Evolutionary conservation across 2,329 filamentous ascomycete species (phyloP).

Genomic region (Emergomyces orientalis): DNA sequence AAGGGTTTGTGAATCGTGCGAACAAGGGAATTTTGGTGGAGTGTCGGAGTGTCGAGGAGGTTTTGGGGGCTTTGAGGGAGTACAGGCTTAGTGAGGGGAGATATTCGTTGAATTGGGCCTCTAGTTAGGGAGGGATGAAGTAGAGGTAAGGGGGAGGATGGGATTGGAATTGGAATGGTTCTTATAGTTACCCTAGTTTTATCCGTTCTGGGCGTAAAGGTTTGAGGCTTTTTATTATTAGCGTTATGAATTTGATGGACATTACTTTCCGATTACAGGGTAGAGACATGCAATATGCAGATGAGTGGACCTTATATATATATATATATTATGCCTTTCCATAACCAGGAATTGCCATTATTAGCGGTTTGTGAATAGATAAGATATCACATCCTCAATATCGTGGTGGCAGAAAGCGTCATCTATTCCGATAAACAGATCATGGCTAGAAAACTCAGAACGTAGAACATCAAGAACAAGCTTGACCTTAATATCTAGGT

Average conservation of each 20-base stretch:
- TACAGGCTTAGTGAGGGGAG: slow-evolving; percentile 69
- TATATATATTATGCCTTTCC: not conserved
- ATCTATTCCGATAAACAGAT: slow-evolving; percentile 6
- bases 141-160: not conserved
- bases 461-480: not conserved
- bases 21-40: slow-evolving; percentile 73
- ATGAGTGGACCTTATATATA: not conserved
- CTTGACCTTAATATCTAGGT: slow-evolving; percentile 4
- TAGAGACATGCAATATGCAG: not conserved
- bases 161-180: no score
- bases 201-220: no score
- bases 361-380: not conserved
- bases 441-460: slow-evolving; percentile 1
- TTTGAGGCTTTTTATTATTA: not conserved
- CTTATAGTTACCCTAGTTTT: not conserved
- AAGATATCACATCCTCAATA: not conserved
- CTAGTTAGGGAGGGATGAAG: slow-evolving; percentile 38
- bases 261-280: not conserved
- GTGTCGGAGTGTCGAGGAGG: slow-evolving; percentile 61
- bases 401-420: not conserved
- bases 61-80: slow-evolving; percentile 57
- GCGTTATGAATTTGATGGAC: not conserved
- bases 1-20: slow-evolving; percentile 63
- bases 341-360: not conserved
- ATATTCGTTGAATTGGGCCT: slow-evolving; percentile 74